phyloP scores from a whole-genome alignment of 495 filamentous ascomycete genomes.

The Annulohypoxylon stygium region DNA sequence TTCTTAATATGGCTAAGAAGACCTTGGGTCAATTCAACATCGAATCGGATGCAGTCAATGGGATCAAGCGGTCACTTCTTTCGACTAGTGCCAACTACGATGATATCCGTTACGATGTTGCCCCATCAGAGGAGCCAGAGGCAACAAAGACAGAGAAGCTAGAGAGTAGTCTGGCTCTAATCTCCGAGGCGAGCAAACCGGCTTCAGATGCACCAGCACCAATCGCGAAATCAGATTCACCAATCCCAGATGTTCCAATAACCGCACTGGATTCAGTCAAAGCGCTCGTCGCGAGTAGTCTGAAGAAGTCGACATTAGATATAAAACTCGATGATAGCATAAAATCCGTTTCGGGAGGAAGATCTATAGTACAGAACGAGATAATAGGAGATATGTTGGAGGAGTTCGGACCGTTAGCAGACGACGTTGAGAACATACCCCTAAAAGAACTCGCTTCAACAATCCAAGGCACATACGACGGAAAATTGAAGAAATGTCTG shows the following conservation, averaged over 20 bases:
- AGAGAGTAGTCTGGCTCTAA: constrained; percentile 54
- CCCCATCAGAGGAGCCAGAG: constrained; percentile 75
- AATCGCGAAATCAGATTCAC: constrained; percentile 76
- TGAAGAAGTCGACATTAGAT: constrained; percentile 83
- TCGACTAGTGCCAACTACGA: constrained; percentile 94
- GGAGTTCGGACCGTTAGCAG: constrained; percentile 89
- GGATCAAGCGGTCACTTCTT: constrained; percentile 88
- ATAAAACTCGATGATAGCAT: constrained; percentile 88
- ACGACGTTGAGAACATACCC: constrained; percentile 92
- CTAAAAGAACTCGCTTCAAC: constrained; percentile 85
- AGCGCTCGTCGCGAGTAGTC: constrained; percentile 84
- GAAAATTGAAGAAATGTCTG: constrained; percentile 89
- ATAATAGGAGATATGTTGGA: constrained; percentile 88
- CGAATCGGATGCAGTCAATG: constrained; percentile 88
- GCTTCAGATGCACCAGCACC: constrained; percentile 60
- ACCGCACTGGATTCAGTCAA: constrained; percentile 82
- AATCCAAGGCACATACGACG: constrained; percentile 90
- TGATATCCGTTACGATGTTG: constrained; percentile 91
- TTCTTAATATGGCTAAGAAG: constrained; percentile 88
- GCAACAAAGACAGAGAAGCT: constrained; percentile 66
- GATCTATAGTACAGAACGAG: constrained; percentile 88
- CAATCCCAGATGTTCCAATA: constrained; percentile 81
- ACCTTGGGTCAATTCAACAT: constrained; percentile 90
- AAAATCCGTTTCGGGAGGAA: constrained; percentile 73
- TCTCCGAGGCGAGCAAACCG: constrained; percentile 53